Base-by-base conservation (phyloP, 108 stramenopile species). In the Pseudonitzschia pungens region DNA sequence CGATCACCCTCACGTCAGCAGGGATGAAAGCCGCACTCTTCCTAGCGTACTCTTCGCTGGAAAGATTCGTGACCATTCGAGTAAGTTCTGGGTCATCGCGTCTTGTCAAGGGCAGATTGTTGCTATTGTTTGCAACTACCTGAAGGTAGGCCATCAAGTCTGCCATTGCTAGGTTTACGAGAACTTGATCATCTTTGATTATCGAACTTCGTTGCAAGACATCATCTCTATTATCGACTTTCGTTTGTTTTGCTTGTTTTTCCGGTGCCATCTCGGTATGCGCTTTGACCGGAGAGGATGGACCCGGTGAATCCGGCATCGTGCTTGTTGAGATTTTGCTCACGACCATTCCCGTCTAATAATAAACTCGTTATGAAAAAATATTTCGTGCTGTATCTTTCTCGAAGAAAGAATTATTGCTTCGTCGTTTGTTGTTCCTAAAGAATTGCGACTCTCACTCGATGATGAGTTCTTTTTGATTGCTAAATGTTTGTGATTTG, bases 91-190 rank as follows among this genome's bases (percentile, higher is more conserved):
- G 93, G 73, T 94, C 93, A 63, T 94, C 93, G 40, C 93, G 85
- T 59, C 91, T 75, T 11, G 93, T 91, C 58, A 92, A 54, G 14
- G 93, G 93, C 32, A 94, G 51, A 54, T 94, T 92, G 43, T 85
- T 83, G 33, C 83, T 83, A 70, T 94, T 90, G 68, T 90, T 87
- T 24, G 90, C 93, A 62, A 94, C 91, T 28, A 91, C 80, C 68
- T 94, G 90, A 11, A 94, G 85, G 73, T 94, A 94, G 0, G 88
- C 91, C 89, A 94, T 92, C 2, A 92, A 77, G 66, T 94, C 93
- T 22, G 89, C 87, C 93, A 92, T 92, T 70, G 86, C 84, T 7
- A 91, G 72, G 56, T 90, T 89, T 21, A 87, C 80, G 31, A 81
- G 71, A 50, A 90, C 79, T 67, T 85, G 76, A 1, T 89, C 86